Percentiles rank a stretch among this genome's conserved stretches.
These are phyloP conservation scores for Diaporthe australafricana DNA, from an alignment of 2,329 filamentous ascomycete species.

Conservation along the genomic window DNA sequence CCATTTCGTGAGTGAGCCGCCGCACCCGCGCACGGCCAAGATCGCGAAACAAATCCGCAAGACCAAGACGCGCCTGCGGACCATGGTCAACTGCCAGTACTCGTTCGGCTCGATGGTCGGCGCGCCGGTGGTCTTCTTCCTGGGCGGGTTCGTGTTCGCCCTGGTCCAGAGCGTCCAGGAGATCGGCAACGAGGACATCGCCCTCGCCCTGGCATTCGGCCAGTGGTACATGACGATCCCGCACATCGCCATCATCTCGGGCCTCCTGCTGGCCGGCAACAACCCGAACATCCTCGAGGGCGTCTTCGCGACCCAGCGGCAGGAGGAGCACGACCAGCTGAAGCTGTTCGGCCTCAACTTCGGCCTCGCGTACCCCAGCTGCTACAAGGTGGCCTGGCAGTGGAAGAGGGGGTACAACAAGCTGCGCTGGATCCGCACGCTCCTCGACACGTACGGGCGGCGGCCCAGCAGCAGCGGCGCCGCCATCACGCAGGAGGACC, in stretches of 20 bases:
- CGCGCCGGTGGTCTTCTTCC: constrained; percentile 44
- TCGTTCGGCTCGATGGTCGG: constrained; percentile 44
- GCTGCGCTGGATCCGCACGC: constrained; percentile 41
- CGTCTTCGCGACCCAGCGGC: constrained; percentile 39
- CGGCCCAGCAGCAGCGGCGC: neutral
- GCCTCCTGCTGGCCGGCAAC: constrained; percentile 43
- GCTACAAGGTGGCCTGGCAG: constrained; percentile 44
- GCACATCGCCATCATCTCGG: constrained; percentile 44
- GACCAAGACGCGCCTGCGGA: constrained; percentile 40
- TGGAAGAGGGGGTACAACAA: constrained; percentile 44
- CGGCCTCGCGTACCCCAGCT: constrained; percentile 42
- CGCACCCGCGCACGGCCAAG: constrained; percentile 25
- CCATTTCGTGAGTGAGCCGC: constrained; percentile 32
- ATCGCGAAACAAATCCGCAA: constrained; percentile 32
- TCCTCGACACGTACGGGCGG: constrained; percentile 36
- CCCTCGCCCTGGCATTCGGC: constrained; percentile 21
- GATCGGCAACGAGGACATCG: constrained; percentile 40
- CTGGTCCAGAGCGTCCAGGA: constrained; percentile 38
- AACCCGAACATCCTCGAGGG: constrained; percentile 46
- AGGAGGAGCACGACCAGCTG: constrained; percentile 34
- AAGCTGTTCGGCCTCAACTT: constrained; percentile 38
- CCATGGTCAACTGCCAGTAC: constrained; percentile 43
- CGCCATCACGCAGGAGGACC: too few relatives aligned
- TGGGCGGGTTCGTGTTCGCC: constrained; percentile 44
- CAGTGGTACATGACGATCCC: constrained; percentile 42